A percentile compares a stretch with the other conserved stretches of the same genome.
Conservation (phyloP, 495 filamentous ascomycete genomes). For the Hypoxylon subgilvum region DNA sequence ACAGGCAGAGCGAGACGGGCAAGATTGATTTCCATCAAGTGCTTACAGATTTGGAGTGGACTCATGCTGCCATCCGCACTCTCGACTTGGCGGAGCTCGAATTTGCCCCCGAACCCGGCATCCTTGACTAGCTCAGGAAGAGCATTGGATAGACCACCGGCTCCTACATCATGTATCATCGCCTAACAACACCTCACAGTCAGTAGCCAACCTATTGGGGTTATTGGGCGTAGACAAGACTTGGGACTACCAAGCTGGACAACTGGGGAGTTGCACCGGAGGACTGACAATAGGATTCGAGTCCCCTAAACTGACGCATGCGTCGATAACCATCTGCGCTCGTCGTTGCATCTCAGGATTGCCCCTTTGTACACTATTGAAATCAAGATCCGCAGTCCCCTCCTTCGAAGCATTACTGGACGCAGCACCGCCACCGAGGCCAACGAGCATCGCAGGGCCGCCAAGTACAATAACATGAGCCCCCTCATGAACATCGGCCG, state of each 20-base stretch:
- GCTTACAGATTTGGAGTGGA: conserved; percentile 67
- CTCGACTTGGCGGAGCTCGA: conserved; percentile 91
- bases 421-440: conserved; percentile 91
- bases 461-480: conserved; percentile 90
- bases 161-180: conserved; percentile 97
- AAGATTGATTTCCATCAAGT: conserved; percentile 3
- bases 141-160: conserved; percentile 92
- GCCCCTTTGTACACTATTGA: conserved; percentile 91
- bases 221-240: background rate
- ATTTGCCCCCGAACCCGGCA: conserved; percentile 82
- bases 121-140: conserved; percentile 92
- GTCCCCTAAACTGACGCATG: conserved; percentile 80
- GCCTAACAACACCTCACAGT: conserved; percentile 43
- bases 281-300: conserved; percentile 73
- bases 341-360: conserved; percentile 95
- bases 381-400: conserved; percentile 87
- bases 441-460: conserved; percentile 96
- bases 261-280: background rate
- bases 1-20: too few relatives aligned
- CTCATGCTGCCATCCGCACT: conserved; percentile 90
- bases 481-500: conserved; percentile 75
- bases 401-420: conserved; percentile 89
- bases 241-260: background rate
- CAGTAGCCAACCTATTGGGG: background rate
- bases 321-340: conserved; percentile 90